Base-by-base conservation (phyloP, 768 basidiomycete genomes). In the Hemileccinum impolitum region DNA sequence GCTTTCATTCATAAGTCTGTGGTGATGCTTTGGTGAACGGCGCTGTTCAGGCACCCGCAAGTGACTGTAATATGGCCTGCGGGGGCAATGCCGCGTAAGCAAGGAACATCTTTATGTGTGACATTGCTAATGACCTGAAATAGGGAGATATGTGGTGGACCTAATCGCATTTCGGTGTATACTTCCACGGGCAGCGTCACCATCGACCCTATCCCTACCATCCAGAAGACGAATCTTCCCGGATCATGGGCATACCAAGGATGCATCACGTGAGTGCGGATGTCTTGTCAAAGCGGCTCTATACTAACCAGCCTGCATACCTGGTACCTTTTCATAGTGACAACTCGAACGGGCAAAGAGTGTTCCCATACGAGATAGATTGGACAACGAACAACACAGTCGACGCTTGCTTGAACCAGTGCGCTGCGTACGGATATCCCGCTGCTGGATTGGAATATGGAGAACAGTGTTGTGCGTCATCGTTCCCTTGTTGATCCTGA, bases 1-100 rank as follows among this genome's bases (percentile, higher is more conserved):
- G 39, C 4, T 15, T 39, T 49, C 18, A n/a, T 13, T 31, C 17
- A 44, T 13, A 51, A 87, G 85, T 82, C 68, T 94, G 91, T 55
- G 88, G 87, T 3, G 75, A 89, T 59, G 67, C 72, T 11, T 69
- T 91, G 40, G 70, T 82, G 12, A 73, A 78, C 26, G 85, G 84
- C 10, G 88, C 86, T 1, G 78, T 75, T 1, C 41, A 58, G 14
- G 77, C 75, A 0, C 52, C 70, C 1, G 75, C 76, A 1, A 64
- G 70, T 3, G 74, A 75, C 31, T 94, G 92, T 61, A 80, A 77
- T 62, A 88, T 85, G 85, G 75, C 73, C 0, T 94, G 92, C 52
- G 75, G 75, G 15, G 92, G 89, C 19, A 84, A 82, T 50, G 34
- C 79, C 11, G 72, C 77, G 87, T 86, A 54, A 57, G 83, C 63